phyloP scores from a whole-genome alignment of 208 protist genomes.

The Crithidia bombi region DNA sequence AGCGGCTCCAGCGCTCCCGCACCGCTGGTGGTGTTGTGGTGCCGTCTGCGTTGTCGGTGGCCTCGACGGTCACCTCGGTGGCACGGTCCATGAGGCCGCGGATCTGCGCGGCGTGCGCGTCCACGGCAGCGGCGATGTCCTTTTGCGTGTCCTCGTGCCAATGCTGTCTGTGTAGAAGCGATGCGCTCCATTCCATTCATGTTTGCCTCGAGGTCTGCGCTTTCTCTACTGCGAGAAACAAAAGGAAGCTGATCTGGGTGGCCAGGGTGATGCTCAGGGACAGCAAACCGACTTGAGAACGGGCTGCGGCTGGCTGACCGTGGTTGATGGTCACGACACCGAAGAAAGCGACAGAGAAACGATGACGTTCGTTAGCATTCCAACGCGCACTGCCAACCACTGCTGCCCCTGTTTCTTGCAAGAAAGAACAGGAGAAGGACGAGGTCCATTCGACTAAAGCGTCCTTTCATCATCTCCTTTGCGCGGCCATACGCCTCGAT shows the following conservation, averaged over 20 bases:
- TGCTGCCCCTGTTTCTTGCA: constrained; percentile 52
- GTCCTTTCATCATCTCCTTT: constrained; percentile 55
- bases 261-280: constrained; percentile 56
- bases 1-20: too few relatives aligned
- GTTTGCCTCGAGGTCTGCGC: too few relatives aligned
- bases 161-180: constrained; percentile 51
- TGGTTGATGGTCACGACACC: constrained; percentile 55
- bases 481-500: constrained; percentile 88
- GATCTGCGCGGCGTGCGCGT: background rate
- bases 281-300: too few relatives aligned
- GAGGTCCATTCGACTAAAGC: constrained; percentile 47
- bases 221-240: constrained; percentile 47
- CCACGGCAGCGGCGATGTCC: constrained; percentile 15
- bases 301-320: constrained; percentile 51
- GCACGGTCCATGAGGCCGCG: constrained; percentile 1
- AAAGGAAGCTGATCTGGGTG: constrained; percentile 55
- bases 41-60: background rate
- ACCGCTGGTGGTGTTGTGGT: too few relatives aligned
- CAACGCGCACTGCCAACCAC: constrained; percentile 91
- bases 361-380: constrained; percentile 80
- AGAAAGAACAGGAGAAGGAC: constrained; percentile 45
- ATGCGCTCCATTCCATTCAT: constrained; percentile 81
- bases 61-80: background rate
- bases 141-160: constrained; percentile 42
- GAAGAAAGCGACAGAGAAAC: constrained; percentile 46